These are phyloP conservation scores for Ophiostoma tasmaniense DNA, from an alignment of 2,329 filamentous ascomycete species.

Conservation along the genomic window DNA sequence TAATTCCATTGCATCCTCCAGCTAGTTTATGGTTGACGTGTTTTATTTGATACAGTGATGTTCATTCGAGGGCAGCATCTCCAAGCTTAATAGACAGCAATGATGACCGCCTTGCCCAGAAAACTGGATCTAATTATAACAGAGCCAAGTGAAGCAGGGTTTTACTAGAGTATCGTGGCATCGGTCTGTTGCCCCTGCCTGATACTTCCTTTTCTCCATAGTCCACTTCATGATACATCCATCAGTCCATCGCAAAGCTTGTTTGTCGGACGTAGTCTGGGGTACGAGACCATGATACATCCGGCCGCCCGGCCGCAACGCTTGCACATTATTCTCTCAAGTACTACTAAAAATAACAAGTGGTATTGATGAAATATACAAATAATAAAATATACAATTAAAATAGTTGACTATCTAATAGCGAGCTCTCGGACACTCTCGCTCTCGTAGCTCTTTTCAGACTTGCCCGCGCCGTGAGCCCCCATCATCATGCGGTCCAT, in stretches of 20 bases:
- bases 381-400: not conserved
- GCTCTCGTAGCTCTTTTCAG: constrained; percentile 35
- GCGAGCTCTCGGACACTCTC: constrained; percentile 44
- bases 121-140: not conserved
- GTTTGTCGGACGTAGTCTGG: not conserved
- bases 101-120: not conserved
- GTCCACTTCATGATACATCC: not conserved
- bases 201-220: not conserved
- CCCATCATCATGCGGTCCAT: constrained; percentile 20
- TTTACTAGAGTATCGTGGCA: not conserved
- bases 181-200: not conserved
- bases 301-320: not conserved
- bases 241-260: not conserved
- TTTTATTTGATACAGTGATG: not conserved
- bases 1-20: not conserved
- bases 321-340: not conserved
- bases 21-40: not conserved
- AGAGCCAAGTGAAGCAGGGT: not conserved
- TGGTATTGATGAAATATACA: not conserved
- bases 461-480: constrained; percentile 19
- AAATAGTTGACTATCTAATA: not conserved
- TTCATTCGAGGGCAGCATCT: not conserved
- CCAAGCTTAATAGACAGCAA: not conserved
- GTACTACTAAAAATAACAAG: not conserved
- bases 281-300: not conserved